Evolutionary conservation across 768 basidiomycete genomes (phyloP).

Genomic region (Tylopilus intermedius): DNA sequence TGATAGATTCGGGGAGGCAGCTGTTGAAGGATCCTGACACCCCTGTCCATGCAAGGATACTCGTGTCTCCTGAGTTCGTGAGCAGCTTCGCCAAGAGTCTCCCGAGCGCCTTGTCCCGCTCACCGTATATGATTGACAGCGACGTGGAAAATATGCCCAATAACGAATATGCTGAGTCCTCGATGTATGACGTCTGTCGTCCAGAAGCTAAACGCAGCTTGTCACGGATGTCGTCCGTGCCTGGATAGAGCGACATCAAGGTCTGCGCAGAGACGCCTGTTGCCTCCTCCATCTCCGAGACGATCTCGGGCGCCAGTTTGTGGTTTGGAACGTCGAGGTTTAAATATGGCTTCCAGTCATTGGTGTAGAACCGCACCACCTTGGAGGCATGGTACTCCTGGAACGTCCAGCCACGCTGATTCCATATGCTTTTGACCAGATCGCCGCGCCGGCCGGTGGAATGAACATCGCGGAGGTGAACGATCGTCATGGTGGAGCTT

Average conservation of each 20-base stretch:
- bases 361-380: constrained; percentile 1
- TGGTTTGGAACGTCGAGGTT: constrained; percentile 1
- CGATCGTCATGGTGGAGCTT: constrained; percentile 2
- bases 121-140: constrained; percentile 1
- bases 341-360: constrained; percentile 1
- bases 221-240: background rate
- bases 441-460: background rate
- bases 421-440: constrained; percentile 1
- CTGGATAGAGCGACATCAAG: background rate
- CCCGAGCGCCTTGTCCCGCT: constrained; percentile 1
- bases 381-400: constrained; percentile 8
- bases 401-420: constrained; percentile 4
- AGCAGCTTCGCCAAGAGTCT: background rate
- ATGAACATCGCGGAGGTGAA: background rate
- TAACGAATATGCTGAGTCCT: constrained; percentile 6
- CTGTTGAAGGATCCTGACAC: background rate
- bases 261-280: background rate
- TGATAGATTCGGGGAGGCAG: constrained; percentile 1
- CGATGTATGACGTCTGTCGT: background rate
- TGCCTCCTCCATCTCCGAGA: constrained; percentile 6
- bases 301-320: constrained; percentile 2
- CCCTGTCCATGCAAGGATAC: constrained; percentile 7
- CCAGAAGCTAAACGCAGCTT: constrained; percentile 1
- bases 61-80: constrained; percentile 4
- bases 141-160: background rate